phyloP scores from a whole-genome alignment of 2,329 filamentous ascomycete species.

The Ascochyta clinopodiicola region DNA sequence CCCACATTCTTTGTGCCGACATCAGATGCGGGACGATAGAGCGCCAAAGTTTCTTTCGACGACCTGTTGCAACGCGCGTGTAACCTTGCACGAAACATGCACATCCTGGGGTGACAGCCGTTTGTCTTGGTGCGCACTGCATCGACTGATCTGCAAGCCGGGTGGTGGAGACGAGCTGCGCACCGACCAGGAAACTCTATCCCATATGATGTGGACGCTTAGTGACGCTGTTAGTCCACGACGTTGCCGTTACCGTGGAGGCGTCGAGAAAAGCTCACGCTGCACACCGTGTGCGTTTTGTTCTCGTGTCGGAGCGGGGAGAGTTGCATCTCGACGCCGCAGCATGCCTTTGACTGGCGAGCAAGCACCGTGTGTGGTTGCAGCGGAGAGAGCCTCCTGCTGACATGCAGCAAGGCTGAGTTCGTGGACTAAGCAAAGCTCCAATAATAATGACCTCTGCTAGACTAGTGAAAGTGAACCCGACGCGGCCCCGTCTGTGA shows the following conservation, averaged over 20 bases:
- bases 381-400: constrained; percentile 27
- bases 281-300: background rate
- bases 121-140: constrained; percentile 37
- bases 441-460: constrained; percentile 6
- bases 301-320: constrained; percentile 25
- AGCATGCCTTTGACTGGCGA: constrained; percentile 11
- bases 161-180: constrained; percentile 11
- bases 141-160: constrained; percentile 11
- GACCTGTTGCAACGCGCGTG: constrained; percentile 14
- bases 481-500: constrained; percentile 21
- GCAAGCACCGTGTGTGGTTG: constrained; percentile 19
- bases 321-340: constrained; percentile 39
- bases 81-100: constrained; percentile 37
- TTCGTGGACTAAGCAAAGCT: constrained; percentile 24
- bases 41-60: constrained; percentile 13
- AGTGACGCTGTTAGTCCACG: constrained; percentile 1
- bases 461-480: constrained; percentile 24
- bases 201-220: background rate
- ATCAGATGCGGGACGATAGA: background rate
- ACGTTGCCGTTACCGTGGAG: constrained; percentile 10
- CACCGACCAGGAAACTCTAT: constrained; percentile 4
- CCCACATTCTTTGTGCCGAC: constrained; percentile 16
- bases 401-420: constrained; percentile 39
- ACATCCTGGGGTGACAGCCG: constrained; percentile 41
- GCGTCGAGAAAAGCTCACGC: constrained; percentile 2